Base-by-base conservation (phyloP, 176 grass and related monocot species). In the bread wheat (Triticum aestivum) region DNA sequence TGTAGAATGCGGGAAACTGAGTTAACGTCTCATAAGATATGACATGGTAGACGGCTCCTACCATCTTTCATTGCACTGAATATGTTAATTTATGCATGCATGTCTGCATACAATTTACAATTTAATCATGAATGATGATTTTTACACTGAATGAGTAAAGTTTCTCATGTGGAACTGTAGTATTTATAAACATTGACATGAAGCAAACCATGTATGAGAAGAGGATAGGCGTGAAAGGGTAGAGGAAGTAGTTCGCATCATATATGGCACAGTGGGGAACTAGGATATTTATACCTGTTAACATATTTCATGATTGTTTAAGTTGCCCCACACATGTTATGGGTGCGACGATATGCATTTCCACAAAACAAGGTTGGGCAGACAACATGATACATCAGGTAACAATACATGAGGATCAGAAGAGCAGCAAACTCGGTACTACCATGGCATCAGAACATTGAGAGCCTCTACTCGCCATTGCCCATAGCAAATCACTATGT, bases 111-210 rank as follows among this genome's bases (percentile, higher is more conserved):
- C 8, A 56, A 35, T 68, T 69, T 54, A 69, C 34, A 45, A 54
- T 69, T 82, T 18, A 14, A 24, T 23, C 27, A 45, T 56, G 65
- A 23, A 70, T 70, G 37, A 2, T 62, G 59, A 4, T 41, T 4
- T 41, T 54, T 11, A 68, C 67, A 56, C 14, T 39, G 34, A 26
- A 24, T 17, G 27, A 62, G 37, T 70, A 51, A 71, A 47, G 59
- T 82, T 86, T 69, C 35, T 72, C 35, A 78, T 47, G 21, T 37
- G 37, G 35, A 70, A 61, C 38, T 61, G 11, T 78, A 83, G 64
- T 47, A 83, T 35, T 74, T 88, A 65, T 81, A 52, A 61, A 33
- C 8, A 67, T 77, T 39, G 26, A 8, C 32, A 26, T 45, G 52
- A 17, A 30, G 38, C 30, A 52, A 37, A 86, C 38, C 52, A 39